Conservation (phyloP, 2,329 filamentous ascomycete genomes). For the Tolypocladium nubicola region DNA sequence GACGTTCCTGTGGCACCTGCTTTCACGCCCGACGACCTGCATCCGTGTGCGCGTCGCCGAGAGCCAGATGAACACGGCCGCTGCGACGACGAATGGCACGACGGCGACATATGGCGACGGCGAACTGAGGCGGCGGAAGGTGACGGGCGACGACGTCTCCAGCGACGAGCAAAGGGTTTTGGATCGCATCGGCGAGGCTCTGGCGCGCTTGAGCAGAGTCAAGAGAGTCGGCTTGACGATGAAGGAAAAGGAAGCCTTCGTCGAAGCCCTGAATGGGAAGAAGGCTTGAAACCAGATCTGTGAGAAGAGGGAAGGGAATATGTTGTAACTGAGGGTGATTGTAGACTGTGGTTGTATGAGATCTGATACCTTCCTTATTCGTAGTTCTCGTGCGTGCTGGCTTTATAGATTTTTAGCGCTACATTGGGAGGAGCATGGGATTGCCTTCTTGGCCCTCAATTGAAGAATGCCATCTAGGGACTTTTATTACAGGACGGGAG, state of each 20-base stretch:
- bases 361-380: not conserved
- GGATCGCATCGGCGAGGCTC: constrained; percentile 70
- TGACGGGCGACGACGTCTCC: constrained; percentile 17
- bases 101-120: constrained; percentile 14
- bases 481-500: not conserved
- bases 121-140: constrained; percentile 16
- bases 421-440: not conserved
- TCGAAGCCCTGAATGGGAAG: constrained; percentile 50
- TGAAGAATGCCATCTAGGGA: not conserved
- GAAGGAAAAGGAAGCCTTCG: constrained; percentile 72
- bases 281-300: constrained; percentile 7
- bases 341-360: not conserved
- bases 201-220: constrained; percentile 78
- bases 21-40: constrained; percentile 75
- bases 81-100: constrained; percentile 22
- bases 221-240: constrained; percentile 81
- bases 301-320: not conserved
- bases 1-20: constrained; percentile 74
- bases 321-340: not conserved
- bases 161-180: constrained; percentile 58
- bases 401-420: not conserved
- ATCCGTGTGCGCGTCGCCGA: constrained; percentile 88
- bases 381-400: not conserved
- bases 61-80: constrained; percentile 45
- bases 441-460: not conserved